Percentiles rank a stretch among this genome's conserved stretches.
These are phyloP conservation scores for Achaetomium macrosporum DNA, from an alignment of 2,329 filamentous ascomycete genomes.

Conservation along the genomic window DNA sequence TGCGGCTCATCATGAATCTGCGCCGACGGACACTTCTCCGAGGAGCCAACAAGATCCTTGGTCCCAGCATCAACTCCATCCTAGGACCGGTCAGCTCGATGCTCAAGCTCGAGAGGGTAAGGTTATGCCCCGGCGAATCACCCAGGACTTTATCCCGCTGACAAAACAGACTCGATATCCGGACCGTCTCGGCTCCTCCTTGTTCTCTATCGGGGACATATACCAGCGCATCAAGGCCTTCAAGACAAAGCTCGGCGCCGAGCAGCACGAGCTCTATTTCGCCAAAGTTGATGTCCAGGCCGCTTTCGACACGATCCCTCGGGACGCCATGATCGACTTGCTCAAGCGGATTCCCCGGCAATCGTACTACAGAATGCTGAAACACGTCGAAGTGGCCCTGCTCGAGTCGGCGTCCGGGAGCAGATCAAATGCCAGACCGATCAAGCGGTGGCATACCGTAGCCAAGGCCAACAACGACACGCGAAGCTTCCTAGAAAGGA, in stretches of 20 bases:
- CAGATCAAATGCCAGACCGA: conserved; percentile 30
- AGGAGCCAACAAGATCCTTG: conserved; percentile 50
- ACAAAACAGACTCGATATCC: conserved; percentile 42
- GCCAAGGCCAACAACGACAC: conserved; percentile 41
- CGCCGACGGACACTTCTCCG: conserved; percentile 52
- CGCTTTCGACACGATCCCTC: conserved; percentile 94
- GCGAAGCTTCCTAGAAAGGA: conserved; percentile 39
- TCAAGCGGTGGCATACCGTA: conserved; percentile 47
- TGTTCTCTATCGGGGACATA: conserved; percentile 78
- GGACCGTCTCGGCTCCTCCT: conserved; percentile 63
- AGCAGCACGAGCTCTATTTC: conserved; percentile 60
- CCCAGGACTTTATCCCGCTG: neutral
- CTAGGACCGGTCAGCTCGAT: conserved; percentile 66
- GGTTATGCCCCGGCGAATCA: neutral
- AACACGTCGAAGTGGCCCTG: conserved; percentile 66
- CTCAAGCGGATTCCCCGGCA: conserved; percentile 53
- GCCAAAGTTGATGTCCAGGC: conserved; percentile 87
- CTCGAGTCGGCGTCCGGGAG: conserved; percentile 14
- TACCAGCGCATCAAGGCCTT: conserved; percentile 68
- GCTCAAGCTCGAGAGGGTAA: conserved; percentile 71
- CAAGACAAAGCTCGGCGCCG: conserved; percentile 43
- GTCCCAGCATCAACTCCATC: conserved; percentile 59
- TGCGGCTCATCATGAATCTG: conserved; percentile 85
- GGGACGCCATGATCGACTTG: conserved; percentile 63
- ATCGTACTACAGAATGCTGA: conserved; percentile 62